Conservation (phyloP, 1,284 basidiomycete genomes). For the Cerioporus squamosus region DNA sequence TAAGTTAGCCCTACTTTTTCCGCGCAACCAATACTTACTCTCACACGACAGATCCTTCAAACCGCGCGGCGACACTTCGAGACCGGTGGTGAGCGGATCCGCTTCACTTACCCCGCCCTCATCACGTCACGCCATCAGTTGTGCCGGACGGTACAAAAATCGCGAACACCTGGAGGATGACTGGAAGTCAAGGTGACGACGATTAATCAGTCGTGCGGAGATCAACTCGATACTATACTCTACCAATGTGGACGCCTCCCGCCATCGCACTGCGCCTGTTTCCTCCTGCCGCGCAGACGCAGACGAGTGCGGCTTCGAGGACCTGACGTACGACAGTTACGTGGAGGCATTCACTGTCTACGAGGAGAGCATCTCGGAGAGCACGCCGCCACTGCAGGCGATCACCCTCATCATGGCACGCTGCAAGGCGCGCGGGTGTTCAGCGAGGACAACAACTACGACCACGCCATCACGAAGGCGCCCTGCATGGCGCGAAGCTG, state of each 20-base stretch:
- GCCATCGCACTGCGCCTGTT: slow-evolving; percentile 89
- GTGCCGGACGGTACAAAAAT: slow-evolving; percentile 85
- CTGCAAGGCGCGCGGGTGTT: slow-evolving; percentile 87
- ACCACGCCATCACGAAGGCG: slow-evolving; percentile 96
- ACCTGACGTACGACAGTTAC: slow-evolving; percentile 93
- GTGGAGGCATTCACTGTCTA: slow-evolving; percentile 96
- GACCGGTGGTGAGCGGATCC: slow-evolving; percentile 90
- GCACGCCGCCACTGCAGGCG: slow-evolving; percentile 89
- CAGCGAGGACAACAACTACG: slow-evolving; percentile 90
- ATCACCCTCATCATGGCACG: slow-evolving; percentile 92
- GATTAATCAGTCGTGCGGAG: slow-evolving; percentile 89
- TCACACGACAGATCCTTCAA: slow-evolving; percentile 72
- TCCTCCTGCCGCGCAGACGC: slow-evolving; percentile 89
- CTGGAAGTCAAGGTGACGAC: slow-evolving; percentile 82
- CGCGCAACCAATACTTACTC: not conserved
- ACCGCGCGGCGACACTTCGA: slow-evolving; percentile 87
- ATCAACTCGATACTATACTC: slow-evolving; percentile 88
- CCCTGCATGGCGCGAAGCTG: slow-evolving; percentile 90
- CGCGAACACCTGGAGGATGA: slow-evolving; percentile 76
- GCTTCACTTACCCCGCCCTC: slow-evolving; percentile 92
- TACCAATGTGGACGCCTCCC: slow-evolving; percentile 91
- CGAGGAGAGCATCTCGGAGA: slow-evolving; percentile 94
- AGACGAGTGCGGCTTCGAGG: slow-evolving; percentile 92
- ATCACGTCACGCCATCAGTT: slow-evolving; percentile 91
- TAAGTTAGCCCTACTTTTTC: slow-evolving; percentile 38